Evolutionary conservation across 2,329 filamentous ascomycete genomes (phyloP), one percentile per base, ranked within the genome.

Genomic region (Cladobotryum mycophilum): DNA sequence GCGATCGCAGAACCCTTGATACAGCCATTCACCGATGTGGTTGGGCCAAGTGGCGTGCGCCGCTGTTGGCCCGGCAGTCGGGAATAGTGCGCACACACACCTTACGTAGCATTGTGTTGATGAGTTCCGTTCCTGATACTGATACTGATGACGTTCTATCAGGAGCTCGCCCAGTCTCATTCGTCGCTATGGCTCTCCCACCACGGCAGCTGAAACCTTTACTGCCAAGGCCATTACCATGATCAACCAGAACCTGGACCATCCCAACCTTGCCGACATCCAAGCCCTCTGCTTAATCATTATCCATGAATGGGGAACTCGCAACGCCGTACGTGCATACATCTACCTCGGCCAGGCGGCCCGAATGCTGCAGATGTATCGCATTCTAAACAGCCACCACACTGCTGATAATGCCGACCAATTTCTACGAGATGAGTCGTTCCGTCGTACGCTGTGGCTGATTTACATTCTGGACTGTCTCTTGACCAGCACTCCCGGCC

Each of bases 361-460:
- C n/a, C 77, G 80, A 53, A 82, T 83, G 79, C 73, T 80, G 33
- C 80, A 83, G 67, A 83, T 83, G 80, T 81, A 78, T 58, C 74
- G 78, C 55, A 77, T 83, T 50, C 73, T 82, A 42, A 77, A 80
- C 57, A 73, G 72, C 38, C 78, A 80, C 57, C 74, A 78, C 56
- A 66, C 70, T 40, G 69, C 72, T 14, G 76, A 79, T 38, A 73
- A 66, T 34, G 58, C 75, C n/a, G 79, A 82, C 57, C 76, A 78
- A 58, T 83, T 82, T 61, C 72, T 81, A 12, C 76, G 79, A 56
- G 79, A 82, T 44, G 80, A 83, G 62, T 80, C 78, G 1, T 78
- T 81, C 63, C 78, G 80, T 46, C 78, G 80, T 35, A 81, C 79
- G 3, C 65, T 83, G 45, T 83, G 80, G 80, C 70, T 83, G 49